These are phyloP conservation scores for Fusarium graminum DNA, from an alignment of 2,329 filamentous ascomycete genomes.

Conservation along the genomic window DNA sequence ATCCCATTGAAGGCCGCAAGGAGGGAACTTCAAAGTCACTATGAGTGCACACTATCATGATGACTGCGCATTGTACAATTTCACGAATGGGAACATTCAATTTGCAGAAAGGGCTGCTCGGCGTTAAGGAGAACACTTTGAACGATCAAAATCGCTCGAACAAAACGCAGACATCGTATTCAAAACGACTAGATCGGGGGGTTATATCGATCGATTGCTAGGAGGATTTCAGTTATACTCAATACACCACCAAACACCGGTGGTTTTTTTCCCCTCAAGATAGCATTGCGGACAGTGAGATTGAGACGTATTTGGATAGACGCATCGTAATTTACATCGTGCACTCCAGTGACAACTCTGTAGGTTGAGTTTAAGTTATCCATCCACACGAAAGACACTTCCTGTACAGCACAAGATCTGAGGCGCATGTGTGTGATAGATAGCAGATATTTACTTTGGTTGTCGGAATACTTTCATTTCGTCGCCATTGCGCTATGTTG, in stretches of 20 bases:
- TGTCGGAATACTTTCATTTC: background rate
- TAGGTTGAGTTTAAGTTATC: background rate
- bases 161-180: background rate
- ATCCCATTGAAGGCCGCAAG: constrained; percentile 30
- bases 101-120: constrained; percentile 33
- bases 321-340: background rate
- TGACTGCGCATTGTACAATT: constrained; percentile 29
- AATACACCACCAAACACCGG: constrained; percentile 8
- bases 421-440: background rate
- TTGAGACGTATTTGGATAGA: background rate
- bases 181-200: constrained; percentile 11
- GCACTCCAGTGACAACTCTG: background rate
- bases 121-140: constrained; percentile 40
- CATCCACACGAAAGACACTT: background rate
- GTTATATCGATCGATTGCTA: constrained; percentile 3
- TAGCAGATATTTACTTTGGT: background rate
- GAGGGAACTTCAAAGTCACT: constrained; percentile 30
- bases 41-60: constrained; percentile 26
- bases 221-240: constrained; percentile 12
- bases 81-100: constrained; percentile 22
- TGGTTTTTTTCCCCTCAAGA: background rate
- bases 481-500: background rate
- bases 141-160: constrained; percentile 10
- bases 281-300: background rate
- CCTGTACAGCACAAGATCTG: background rate